phyloP scores from a whole-genome alignment of 768 basidiomycete species.

The Zangia roseola region DNA sequence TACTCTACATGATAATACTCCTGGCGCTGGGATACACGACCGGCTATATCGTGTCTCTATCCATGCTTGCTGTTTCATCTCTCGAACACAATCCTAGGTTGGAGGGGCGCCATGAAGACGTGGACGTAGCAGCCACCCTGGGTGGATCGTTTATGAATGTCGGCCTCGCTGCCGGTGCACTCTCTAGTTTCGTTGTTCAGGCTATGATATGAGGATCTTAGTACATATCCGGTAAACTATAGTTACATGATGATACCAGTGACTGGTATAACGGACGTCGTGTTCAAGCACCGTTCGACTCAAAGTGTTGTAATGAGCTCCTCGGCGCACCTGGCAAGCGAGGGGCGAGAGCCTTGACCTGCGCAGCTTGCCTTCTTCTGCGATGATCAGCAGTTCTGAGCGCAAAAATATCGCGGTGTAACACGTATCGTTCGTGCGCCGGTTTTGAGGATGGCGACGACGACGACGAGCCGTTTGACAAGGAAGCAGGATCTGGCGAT shows the following conservation, averaged over 20 bases:
- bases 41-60: conserved; percentile 75
- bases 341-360: conserved; percentile 69
- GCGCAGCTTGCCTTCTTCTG: conserved; percentile 61
- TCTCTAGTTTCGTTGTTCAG: conserved; percentile 79
- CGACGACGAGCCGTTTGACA: conserved; percentile 29
- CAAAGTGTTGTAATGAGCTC: conserved; percentile 19
- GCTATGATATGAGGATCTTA: conserved; percentile 51
- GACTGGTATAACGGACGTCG: not conserved
- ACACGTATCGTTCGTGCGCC: conserved; percentile 68
- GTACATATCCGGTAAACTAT: too few species aligned
- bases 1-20: conserved; percentile 71
- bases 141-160: conserved; percentile 76
- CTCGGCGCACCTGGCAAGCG: conserved; percentile 65
- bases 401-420: conserved; percentile 83
- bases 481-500: conserved; percentile 14
- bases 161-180: conserved; percentile 73
- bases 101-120: conserved; percentile 67
- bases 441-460: conserved; percentile 38
- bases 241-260: not conserved
- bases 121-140: conserved; percentile 83
- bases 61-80: conserved; percentile 83
- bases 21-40: conserved; percentile 75
- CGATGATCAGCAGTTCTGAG: conserved; percentile 79
- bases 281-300: not conserved
- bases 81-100: conserved; percentile 75